Base-by-base conservation (phyloP, 1,284 basidiomycete species). In the Ceratobasidium sp. region DNA sequence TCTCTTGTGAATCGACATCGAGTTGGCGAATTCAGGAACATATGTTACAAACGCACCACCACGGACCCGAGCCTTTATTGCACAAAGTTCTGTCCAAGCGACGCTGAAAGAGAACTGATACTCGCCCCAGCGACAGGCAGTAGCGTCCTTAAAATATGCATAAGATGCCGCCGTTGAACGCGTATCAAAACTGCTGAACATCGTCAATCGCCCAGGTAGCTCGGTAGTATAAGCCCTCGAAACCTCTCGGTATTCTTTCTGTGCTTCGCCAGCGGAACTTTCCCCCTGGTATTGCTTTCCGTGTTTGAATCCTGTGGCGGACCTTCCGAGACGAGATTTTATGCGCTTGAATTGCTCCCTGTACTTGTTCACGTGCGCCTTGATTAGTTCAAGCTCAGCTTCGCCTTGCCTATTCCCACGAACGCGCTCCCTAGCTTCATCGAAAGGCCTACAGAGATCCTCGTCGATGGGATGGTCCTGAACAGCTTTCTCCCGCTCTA, bases 121-220 rank as follows among this genome's bases (percentile, higher is more conserved):
- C 17, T 4, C 3, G 33, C 8, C 1, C 2, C 0, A 4, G n/a
- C 6, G 47, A n/a, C n/a, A n/a, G n/a, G n/a, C n/a, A n/a, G n/a
- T n/a, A 14, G 22, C 45, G 33, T 60, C 73, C 27, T 57, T 33
- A 22, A 59, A 9, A 29, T 75, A 76, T 19, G 76, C 76, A 60
- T 72, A 76, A 11, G 76, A 71, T 3, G 65, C 73, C 22, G 74
- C 74, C 1, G 75, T 47, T n/a, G 53, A 27, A 24, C 50, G 44
- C 3, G 69, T 51, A n/a, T 27, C 76, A 1, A 36, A 57, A 33
- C 72, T 56, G 57, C 29, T 29, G 54, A 75, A 76, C 17, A 60
- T 17, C 2, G 27, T 19, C 17, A 76, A 44, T 4, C 15, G 47
- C 11, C 1, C 24, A 3, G 53, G 57, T 8, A 53, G 22, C 5